phyloP scores from a whole-genome alignment of 306 rosid species.

The Ochetophila trinervis region DNA sequence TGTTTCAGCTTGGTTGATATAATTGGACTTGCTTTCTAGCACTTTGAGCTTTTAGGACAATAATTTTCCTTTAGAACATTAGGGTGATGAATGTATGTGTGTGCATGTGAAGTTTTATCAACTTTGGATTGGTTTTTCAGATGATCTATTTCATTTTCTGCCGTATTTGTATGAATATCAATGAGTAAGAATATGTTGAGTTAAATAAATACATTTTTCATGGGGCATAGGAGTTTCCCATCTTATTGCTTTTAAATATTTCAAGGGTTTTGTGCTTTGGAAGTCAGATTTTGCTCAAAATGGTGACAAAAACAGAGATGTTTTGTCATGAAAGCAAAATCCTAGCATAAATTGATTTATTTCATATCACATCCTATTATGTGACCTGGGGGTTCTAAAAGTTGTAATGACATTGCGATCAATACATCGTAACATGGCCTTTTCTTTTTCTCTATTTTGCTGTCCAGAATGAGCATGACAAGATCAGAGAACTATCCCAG shows the following conservation, averaged over 20 bases:
- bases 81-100: neutral
- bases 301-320: too few species aligned
- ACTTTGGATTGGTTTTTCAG: neutral
- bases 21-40: too few species aligned
- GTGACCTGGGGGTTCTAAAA: neutral
- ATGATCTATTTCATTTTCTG: neutral
- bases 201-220: too few species aligned
- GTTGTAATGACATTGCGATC: neutral
- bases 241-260: too few species aligned
- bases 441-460: conserved; percentile 15
- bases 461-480: conserved; percentile 78
- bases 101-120: neutral
- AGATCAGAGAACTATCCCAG: conserved; percentile 82
- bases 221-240: too few species aligned
- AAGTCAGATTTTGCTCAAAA: too few species aligned
- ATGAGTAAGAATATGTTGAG: too few species aligned
- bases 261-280: too few species aligned
- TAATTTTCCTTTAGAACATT: too few species aligned
- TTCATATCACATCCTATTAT: neutral
- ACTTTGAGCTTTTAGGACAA: too few species aligned
- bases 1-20: too few species aligned
- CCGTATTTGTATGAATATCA: neutral
- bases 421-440: conserved; percentile 2
- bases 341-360: neutral
- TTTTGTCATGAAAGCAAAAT: too few species aligned